Evolutionary conservation across 108 stramenopile species (phyloP).

Genomic region (Fistulifera pelliculosa): DNA sequence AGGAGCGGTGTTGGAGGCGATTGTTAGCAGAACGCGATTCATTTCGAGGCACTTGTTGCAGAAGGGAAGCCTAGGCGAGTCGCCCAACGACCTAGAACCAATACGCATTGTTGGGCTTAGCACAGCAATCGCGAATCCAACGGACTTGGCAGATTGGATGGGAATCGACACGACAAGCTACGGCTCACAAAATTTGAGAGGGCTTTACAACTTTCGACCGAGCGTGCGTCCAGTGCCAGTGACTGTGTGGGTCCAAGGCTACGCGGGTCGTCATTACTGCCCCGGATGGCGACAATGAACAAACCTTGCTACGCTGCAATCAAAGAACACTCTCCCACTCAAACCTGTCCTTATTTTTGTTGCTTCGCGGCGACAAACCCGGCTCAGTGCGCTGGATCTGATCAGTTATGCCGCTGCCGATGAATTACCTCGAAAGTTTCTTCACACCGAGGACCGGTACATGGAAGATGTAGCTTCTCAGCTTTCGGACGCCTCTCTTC

Average conservation of each 20-base stretch:
- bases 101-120: conserved; percentile 91
- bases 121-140: conserved; percentile 95
- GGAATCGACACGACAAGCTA: conserved; percentile 68
- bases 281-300: conserved; percentile 99
- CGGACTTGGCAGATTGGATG: conserved; percentile 96
- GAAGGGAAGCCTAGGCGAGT: conserved; percentile 2
- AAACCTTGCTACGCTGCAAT: conserved; percentile 98
- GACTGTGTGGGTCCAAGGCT: conserved; percentile 92
- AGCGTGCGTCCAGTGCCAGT: conserved; percentile 94
- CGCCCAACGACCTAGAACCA: conserved; percentile 9
- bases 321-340: conserved; percentile 81
- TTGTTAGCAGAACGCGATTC: conserved; percentile 91
- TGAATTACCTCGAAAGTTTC: conserved; percentile 63
- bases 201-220: conserved; percentile 95
- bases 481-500: conserved; percentile 80
- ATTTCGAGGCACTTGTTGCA: conserved; percentile 61
- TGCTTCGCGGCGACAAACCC: conserved; percentile 88
- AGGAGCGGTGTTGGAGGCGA: conserved; percentile 97
- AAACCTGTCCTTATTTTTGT: conserved; percentile 96
- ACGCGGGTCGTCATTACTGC: conserved; percentile 92
- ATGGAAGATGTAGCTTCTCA: conserved; percentile 56
- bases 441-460: conserved; percentile 65
- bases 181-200: conserved; percentile 21
- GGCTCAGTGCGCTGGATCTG: conserved; percentile 92
- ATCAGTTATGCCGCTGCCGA: conserved; percentile 82